phyloP scores from a whole-genome alignment of 345 rosid genomes.

The Acer yangbiense region DNA sequence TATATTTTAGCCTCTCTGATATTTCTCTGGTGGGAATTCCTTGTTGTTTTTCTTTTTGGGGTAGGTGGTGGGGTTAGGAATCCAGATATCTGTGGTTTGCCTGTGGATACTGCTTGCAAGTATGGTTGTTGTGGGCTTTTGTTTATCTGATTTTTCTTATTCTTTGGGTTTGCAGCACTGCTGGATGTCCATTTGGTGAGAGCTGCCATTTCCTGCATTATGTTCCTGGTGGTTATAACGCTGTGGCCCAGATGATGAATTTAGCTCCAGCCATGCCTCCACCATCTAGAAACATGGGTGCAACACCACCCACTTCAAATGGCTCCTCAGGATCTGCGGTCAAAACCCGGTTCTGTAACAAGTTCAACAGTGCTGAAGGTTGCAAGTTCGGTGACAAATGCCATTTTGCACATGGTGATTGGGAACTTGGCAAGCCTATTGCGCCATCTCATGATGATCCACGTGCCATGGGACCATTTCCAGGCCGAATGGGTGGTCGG shows the following conservation, averaged over 20 bases:
- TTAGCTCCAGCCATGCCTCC: constrained; percentile 47
- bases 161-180: constrained; percentile 54
- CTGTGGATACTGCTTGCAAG: background rate
- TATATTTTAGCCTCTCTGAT: background rate
- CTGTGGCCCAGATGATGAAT: constrained; percentile 80
- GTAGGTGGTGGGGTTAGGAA: background rate
- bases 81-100: background rate
- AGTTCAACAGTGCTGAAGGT: constrained; percentile 57
- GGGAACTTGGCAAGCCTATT: constrained; percentile 65
- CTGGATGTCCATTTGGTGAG: constrained; percentile 94
- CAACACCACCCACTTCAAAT: constrained; percentile 36
- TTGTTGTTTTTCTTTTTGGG: background rate
- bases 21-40: background rate
- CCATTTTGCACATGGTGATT: constrained; percentile 74
- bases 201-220: constrained; percentile 85
- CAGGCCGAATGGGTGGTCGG: constrained; percentile 50
- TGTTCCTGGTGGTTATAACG: constrained; percentile 81
- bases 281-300: constrained; percentile 48
- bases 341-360: constrained; percentile 68
- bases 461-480: constrained; percentile 40
- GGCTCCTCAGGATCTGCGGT: constrained; percentile 41
- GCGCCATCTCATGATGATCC: constrained; percentile 53
- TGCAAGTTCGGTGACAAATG: constrained; percentile 79
- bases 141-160: constrained; percentile 2
- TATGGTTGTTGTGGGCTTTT: background rate